Conservation (phyloP, 257 asterid genomes). For the Przewalskia tangutica region DNA sequence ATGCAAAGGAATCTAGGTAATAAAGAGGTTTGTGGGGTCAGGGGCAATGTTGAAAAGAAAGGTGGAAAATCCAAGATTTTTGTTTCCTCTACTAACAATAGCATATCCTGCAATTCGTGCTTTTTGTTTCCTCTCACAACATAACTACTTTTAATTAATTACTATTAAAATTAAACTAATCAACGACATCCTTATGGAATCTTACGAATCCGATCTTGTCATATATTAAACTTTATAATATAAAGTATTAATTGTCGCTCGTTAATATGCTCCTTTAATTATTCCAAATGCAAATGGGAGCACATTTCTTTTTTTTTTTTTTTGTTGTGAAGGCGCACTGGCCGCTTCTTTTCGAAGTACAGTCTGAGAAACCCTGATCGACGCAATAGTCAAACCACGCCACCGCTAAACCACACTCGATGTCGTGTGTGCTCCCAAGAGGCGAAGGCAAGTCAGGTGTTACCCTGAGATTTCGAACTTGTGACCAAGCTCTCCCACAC, state of each 20-base stretch:
- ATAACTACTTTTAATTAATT: conserved; percentile 13
- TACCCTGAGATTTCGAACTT: too few species aligned
- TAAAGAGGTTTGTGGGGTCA: neutral
- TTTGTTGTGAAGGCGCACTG: too few species aligned
- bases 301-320: conserved; percentile 12
- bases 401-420: too few species aligned
- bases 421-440: too few species aligned
- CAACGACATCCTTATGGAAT: conserved; percentile 27
- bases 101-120: conserved; percentile 24
- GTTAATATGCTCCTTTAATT: neutral
- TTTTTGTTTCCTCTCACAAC: conserved; percentile 2
- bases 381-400: too few species aligned
- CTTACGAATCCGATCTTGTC: conserved; percentile 25
- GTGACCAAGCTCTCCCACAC: too few species aligned
- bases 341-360: too few species aligned
- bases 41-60: conserved; percentile 28
- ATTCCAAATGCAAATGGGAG: conserved; percentile 25
- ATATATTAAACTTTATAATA: conserved; percentile 2
- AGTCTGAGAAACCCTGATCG: too few species aligned
- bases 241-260: conserved; percentile 5
- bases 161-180: conserved; percentile 4
- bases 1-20: conserved; percentile 44
- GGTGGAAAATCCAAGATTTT: conserved; percentile 41
- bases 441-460: too few species aligned
- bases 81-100: conserved; percentile 27